Base-by-base conservation (phyloP, 2,329 filamentous ascomycete species). In the Teratosphaeria pseudoeucalypti region DNA sequence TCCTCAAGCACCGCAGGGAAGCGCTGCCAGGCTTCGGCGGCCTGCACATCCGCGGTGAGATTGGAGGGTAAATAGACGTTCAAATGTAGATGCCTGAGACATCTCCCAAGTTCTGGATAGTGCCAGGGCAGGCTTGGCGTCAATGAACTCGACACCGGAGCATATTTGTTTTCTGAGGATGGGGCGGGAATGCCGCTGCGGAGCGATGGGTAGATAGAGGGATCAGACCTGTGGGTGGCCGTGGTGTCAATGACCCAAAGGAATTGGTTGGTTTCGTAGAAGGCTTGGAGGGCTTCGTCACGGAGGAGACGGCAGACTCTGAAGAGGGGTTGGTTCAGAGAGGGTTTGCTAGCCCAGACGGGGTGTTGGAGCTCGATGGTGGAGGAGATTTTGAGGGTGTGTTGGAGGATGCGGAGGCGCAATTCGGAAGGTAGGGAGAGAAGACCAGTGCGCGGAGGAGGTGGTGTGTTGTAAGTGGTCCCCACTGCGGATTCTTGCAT, bases 191-290 rank as follows among this genome's bases (percentile, higher is more conserved):
- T 16, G n/a, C 39, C 26, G 19, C 49, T 57, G 16, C 26, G n/a
- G 12, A 34, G 52, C n/a, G 43, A 49, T 14, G 55, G 55, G 52
- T 59, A 62, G 2, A 39, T 57, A 23, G 61, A 52, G 47, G 59
- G 59, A 52, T 63, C 61, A 1, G 62, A 62, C 16, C 63, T 59
- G n/a, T 56, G 49, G 3, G 37, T 49, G n/a, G 43, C 43, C n/a
- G 63, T 61, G 10, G 62, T 52, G 26, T 68, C 65, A 11, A 68
- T 60, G 32, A 62, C 57, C 66, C 65, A 68, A 10, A 66, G 59
- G 53, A 65, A 68, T 37, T 60, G 59, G 34, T 67, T 68, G 29
- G 26, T 53, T 53, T 65, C 54, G 59, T 68, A 67, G 58, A 67
- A 67, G 11, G 62, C 62, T 47, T 65, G 60, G 3, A 65, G 19